Evolutionary conservation across 345 rosid genomes (phyloP), one percentile per base, ranked within the genome.

Genomic region (Geranium rotundifolium): DNA sequence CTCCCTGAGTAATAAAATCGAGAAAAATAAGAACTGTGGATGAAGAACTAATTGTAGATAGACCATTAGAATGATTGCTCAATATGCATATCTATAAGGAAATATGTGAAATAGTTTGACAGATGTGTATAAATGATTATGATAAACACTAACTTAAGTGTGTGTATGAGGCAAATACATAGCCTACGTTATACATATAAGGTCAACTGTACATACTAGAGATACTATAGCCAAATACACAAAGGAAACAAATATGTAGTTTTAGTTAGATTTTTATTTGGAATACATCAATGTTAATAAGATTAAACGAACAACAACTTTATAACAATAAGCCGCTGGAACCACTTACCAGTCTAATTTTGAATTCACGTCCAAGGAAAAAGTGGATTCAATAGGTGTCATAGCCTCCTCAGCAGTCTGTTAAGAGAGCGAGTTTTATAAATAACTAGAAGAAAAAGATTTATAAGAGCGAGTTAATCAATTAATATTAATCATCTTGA

Each of bases 321-420:
- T 0, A 23, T 23, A 23, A 23, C 27, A 23, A 23, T 23, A 1
- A 23, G 27, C 27, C 27, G 2, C 27, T 23, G 27, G 27, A 23
- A 23, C 27, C 27, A 71, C 71, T 79, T 70, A 93, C 99, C 99
- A 93, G 71, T 93, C 99, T 78, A 93, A 73, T 80, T 93, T 93
- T 65, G 99, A 85, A 79, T 90, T 88, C 62, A 93, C 99, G 76
- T 93, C 96, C 69, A 93, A 76, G 34, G 99, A 93, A 71, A 93
- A 93, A 58, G 96, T 93, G 41, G 99, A 93, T 65, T 90, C 99
- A 70, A 93, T 93, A 46, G 99, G 99, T 29, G 99, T 93, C 99
- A 93, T 93, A 49, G 99, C 99, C 79, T 93, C 96, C 65, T 90
- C 92, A 52, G 99, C 99, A 59, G 99, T 93, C 97, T 93, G 85